Evolutionary conservation across 345 rosid species (phyloP), one percentile per base, ranked within the genome.

Genomic region (Conringia planisiliqua): DNA sequence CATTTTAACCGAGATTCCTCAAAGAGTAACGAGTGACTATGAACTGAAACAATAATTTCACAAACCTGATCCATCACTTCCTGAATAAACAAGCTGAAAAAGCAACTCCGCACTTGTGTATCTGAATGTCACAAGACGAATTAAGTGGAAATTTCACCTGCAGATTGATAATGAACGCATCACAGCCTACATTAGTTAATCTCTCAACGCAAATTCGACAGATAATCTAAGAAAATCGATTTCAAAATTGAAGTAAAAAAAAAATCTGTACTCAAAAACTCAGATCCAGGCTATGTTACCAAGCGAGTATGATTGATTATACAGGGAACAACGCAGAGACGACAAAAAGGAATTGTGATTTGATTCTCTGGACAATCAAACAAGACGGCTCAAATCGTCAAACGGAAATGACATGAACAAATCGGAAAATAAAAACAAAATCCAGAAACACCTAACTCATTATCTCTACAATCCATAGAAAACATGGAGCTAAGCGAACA

Each of bases 41-140:
- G 22, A 59, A 79, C 7, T 43, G 14, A 17, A 68, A 44, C 16
- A 22, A 48, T 46, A 1, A 33, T 44, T 40, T 14, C 70, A 83
- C 83, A 5, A 63, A 86, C 89, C 89, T 86, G 89, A 62, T 86
- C 89, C 89, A 86, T 86, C 69, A 33, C 47, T 61, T 63, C 75
- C 67, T 36, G 65, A 56, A 32, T 70, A 52, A 62, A 11, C 39
- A 54, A 71, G 22, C 69, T 50, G 62, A 58, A 51, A 58, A 51
- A 50, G 61, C 62, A 62, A 32, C 48, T 48, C 79, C 24, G 18
- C 10, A 4, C 62, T 6, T 56, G 32, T 55, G 14, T 52, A 48
- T 63, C 64, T 7, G 33, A 74, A 74, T 66, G 13, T 44, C 55
- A 38, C 62, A 62, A 55, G 29, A 55, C 80, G 16, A 57, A 9